Evolutionary conservation across 176 grass and related monocot species (phyloP).

Genomic region (Lolium multiflorum): DNA sequence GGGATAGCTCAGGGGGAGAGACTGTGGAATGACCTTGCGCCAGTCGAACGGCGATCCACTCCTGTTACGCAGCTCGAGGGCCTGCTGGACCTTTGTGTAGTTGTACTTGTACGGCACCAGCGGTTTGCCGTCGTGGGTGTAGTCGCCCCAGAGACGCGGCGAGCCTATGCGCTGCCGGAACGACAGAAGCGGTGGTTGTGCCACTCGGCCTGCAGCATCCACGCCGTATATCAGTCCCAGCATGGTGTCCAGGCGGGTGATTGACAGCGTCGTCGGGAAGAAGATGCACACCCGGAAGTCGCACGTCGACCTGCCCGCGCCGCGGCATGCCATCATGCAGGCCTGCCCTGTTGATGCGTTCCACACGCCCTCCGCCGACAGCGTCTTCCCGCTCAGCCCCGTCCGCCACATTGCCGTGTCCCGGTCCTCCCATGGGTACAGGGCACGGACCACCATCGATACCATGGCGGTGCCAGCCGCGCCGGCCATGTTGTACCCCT

Average conservation of each 20-base stretch:
- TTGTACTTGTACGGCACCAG: slow-evolving; percentile 14
- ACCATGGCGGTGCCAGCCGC: slow-evolving; percentile 29
- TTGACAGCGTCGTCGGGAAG: slow-evolving; percentile 53
- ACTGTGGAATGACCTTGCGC: background rate
- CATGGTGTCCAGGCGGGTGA: slow-evolving; percentile 45
- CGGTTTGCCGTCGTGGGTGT: background rate
- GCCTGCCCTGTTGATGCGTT: slow-evolving; percentile 47
- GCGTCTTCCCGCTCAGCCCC: slow-evolving; percentile 41
- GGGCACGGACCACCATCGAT: slow-evolving; percentile 50
- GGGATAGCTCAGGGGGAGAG: slow-evolving; percentile 11
- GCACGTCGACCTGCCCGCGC: slow-evolving; percentile 12
- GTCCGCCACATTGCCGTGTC: slow-evolving; percentile 22
- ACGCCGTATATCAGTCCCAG: slow-evolving; percentile 48
- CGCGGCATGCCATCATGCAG: slow-evolving; percentile 60
- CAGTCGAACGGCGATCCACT: background rate
- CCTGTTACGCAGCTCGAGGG: background rate
- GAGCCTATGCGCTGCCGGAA: slow-evolving; percentile 24
- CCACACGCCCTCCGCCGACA: slow-evolving; percentile 66
- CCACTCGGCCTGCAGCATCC: slow-evolving; percentile 1
- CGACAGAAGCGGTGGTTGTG: slow-evolving; percentile 32
- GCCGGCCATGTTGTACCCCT: background rate
- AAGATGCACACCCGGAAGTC: slow-evolving; percentile 56
- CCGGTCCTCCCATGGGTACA: slow-evolving; percentile 48
- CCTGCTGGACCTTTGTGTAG: slow-evolving; percentile 8
- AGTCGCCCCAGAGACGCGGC: background rate